Base-by-base conservation (phyloP, 1,139 yeast genomes). In the Meyerozyma guilliermondii region DNA sequence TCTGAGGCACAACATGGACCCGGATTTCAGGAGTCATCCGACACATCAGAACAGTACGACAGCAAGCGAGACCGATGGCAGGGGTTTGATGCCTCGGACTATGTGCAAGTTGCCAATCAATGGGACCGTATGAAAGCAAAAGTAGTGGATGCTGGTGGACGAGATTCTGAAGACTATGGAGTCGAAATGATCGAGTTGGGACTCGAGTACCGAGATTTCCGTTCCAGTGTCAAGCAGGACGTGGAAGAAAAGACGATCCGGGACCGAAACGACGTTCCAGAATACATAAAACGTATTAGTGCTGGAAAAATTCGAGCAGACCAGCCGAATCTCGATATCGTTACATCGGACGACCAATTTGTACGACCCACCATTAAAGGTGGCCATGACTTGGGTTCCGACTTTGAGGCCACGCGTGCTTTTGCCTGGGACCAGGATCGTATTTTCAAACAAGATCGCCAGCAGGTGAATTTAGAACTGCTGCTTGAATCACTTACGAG, bases 41-140 rank as follows among this genome's bases (percentile, higher is more conserved):
- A 60, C 51, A 73, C 63, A 46, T 66, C 52, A 43, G 73, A 74
- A 5, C 76, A 71, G 41, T 81, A 77, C 62, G 95, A 85, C 50
- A 74, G 81, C 14, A 83, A 83, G 50, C 65, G 94, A 44, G 95
- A 87, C 58, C 66, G 87, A 41, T 87, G 92, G 88, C 83, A 78
- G 54, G 94, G 94, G 0, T 83, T 77, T 54, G 83, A 82, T 45
- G 67, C 74, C 1, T 66, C 68, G 5, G 85, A 83, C 41, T 85
- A 85, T 68, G 71, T 69, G 39, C 59, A 63, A n/a, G 74, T 76
- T 18, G 58, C 80, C 7, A 62, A 63, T 35, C 63, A 66, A 41
- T 74, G 80, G 76, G 71, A 75, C 38, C 53, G 55, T 18, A 60
- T 64, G 31, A 67, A 75, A 39, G 57, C 48, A 26, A 46, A 51